A percentile compares a stretch with the other conserved stretches of the same genome.
Evolutionary conservation across 2,329 filamentous ascomycete species (phyloP).

Genomic region (Microcyclosporella mali): DNA sequence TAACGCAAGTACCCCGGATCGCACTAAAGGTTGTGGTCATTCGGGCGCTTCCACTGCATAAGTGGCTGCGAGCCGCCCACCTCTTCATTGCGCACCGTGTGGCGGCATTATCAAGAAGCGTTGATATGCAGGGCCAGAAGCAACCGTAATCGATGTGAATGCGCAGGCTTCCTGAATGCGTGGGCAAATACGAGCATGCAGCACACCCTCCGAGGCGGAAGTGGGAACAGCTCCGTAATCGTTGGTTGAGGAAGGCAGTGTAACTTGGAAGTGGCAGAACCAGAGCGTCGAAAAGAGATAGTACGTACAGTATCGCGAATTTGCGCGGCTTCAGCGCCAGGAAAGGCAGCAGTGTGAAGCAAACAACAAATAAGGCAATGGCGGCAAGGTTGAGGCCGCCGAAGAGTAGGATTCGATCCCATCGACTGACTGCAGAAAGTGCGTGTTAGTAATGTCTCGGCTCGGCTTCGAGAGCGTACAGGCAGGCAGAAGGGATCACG

Average conservation of each 20-base stretch:
- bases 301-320: slow-evolving; percentile 92
- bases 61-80: slow-evolving; percentile 22
- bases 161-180: slow-evolving; percentile 7
- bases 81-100: slow-evolving; percentile 21
- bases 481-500: slow-evolving; percentile 10
- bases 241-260: slow-evolving; percentile 9
- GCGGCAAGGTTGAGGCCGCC: slow-evolving; percentile 84
- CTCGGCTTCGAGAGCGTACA: slow-evolving; percentile 19
- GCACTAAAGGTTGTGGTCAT: slow-evolving; percentile 29
- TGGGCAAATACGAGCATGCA: slow-evolving; percentile 15
- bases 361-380: slow-evolving; percentile 84
- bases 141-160: slow-evolving; percentile 9
- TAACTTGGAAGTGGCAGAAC: slow-evolving; percentile 7
- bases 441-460: slow-evolving; percentile 31
- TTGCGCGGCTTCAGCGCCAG: slow-evolving; percentile 78
- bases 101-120: slow-evolving; percentile 16
- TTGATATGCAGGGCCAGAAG: slow-evolving; percentile 15
- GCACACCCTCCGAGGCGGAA: slow-evolving; percentile 19
- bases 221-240: slow-evolving; percentile 9
- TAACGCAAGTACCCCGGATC: slow-evolving; percentile 22
- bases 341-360: slow-evolving; percentile 83
- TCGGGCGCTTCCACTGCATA: slow-evolving; percentile 29
- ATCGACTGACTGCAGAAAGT: slow-evolving; percentile 71
- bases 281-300: slow-evolving; percentile 8
- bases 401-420: slow-evolving; percentile 93